A percentile compares a stretch with the other conserved stretches of the same genome.
Conservation (phyloP, 352 stramenopile genomes). For the Phytophthora podocarpi region DNA sequence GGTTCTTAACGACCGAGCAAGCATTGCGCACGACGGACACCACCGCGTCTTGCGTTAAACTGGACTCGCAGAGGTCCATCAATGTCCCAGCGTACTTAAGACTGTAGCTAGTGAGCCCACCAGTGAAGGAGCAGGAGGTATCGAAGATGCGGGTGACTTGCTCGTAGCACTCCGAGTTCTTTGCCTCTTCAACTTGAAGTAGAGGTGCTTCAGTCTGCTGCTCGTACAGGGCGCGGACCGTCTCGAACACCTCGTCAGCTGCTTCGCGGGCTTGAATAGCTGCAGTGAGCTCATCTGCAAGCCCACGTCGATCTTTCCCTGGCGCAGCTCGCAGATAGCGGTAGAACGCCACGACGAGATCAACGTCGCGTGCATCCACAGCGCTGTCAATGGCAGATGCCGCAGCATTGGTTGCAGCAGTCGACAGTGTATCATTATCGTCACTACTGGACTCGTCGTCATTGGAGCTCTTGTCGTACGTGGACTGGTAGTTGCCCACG, state of each 20-base stretch:
- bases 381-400: constrained; percentile 24
- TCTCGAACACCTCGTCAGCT: constrained; percentile 62
- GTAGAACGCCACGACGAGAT: constrained; percentile 81
- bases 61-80: constrained; percentile 50
- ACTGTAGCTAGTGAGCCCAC: constrained; percentile 69
- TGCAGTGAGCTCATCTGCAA: constrained; percentile 51
- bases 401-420: neutral
- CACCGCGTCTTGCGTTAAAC: constrained; percentile 27
- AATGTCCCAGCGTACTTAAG: constrained; percentile 64
- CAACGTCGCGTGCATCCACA: constrained; percentile 72
- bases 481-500: constrained; percentile 85
- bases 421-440: neutral
- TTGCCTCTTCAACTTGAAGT: constrained; percentile 30
- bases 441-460: constrained; percentile 28
- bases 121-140: constrained; percentile 29
- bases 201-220: constrained; percentile 28
- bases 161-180: constrained; percentile 47
- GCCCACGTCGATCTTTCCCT: constrained; percentile 34
- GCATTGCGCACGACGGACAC: constrained; percentile 39
- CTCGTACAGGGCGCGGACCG: constrained; percentile 43
- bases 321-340: constrained; percentile 64
- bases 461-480: constrained; percentile 55
- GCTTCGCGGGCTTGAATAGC: constrained; percentile 53
- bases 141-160: constrained; percentile 38
- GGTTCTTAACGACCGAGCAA: constrained; percentile 24